Evolutionary conservation across 2,329 filamentous ascomycete genomes (phyloP).

Genomic region (Pleoardoris graminearum): DNA sequence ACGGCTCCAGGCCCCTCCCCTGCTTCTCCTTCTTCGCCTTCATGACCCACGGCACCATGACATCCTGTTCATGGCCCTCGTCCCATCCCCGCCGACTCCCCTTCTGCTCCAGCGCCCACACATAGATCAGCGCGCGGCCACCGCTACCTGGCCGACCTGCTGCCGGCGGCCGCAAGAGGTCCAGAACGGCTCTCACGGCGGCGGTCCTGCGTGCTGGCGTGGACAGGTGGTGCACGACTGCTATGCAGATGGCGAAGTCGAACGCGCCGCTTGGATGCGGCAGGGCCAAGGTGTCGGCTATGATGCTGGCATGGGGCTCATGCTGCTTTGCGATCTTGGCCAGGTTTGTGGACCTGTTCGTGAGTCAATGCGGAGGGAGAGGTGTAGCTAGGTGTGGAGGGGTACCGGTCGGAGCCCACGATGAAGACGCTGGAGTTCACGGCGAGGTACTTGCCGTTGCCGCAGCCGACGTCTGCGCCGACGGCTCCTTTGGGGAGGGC

Average conservation of each 20-base stretch:
- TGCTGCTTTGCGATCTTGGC: constrained; percentile 58
- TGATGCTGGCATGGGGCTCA: constrained; percentile 67
- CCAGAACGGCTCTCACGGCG: constrained; percentile 72
- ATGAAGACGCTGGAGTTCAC: constrained; percentile 80
- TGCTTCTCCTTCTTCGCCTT: constrained; percentile 45
- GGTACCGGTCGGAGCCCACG: constrained; percentile 79
- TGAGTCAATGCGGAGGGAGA: neutral
- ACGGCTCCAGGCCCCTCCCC: constrained; percentile 15
- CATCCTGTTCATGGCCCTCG: constrained; percentile 80
- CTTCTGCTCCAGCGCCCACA: constrained; percentile 94
- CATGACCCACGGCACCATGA: constrained; percentile 95
- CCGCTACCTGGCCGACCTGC: constrained; percentile 15
- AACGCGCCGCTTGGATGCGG: constrained; percentile 70
- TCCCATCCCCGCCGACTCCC: constrained; percentile 87
- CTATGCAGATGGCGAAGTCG: constrained; percentile 93
- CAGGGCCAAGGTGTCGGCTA: constrained; percentile 82
- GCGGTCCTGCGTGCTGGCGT: constrained; percentile 72
- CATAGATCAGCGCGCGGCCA: constrained; percentile 79
- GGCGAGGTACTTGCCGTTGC: constrained; percentile 92
- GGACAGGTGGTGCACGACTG: constrained; percentile 91
- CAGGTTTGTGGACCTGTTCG: constrained; percentile 60
- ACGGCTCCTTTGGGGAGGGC: constrained; percentile 69
- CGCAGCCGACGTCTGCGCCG: constrained; percentile 90
- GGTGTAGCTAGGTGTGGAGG: neutral
- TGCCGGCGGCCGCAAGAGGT: constrained; percentile 56